phyloP scores from a whole-genome alignment of 495 filamentous ascomycete species.

The Aspergillus baeticus region DNA sequence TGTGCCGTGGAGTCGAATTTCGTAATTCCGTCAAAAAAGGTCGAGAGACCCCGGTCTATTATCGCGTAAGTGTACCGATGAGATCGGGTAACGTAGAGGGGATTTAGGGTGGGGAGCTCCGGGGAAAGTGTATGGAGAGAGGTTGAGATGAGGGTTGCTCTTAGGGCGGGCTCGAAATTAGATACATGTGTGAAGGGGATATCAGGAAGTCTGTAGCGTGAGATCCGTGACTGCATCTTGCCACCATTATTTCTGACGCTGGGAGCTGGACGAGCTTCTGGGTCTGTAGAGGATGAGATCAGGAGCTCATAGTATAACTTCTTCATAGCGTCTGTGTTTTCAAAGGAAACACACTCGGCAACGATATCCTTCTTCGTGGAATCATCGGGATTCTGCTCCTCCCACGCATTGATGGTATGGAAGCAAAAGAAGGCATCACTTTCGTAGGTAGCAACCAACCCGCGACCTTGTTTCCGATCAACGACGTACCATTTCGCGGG shows the following conservation, averaged over 20 bases:
- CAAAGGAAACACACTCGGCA: slow-evolving; percentile 56
- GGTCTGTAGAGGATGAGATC: slow-evolving; percentile 36
- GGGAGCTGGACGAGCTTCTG: slow-evolving; percentile 19
- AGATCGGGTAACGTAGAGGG: slow-evolving; percentile 45
- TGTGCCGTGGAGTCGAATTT: slow-evolving; percentile 64
- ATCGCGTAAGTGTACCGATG: slow-evolving; percentile 67
- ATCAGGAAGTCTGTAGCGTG: slow-evolving; percentile 49
- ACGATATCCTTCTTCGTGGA: slow-evolving; percentile 48
- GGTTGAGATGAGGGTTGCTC: slow-evolving; percentile 36
- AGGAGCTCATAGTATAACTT: slow-evolving; percentile 59
- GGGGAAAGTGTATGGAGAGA: slow-evolving; percentile 30
- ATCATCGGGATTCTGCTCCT: slow-evolving; percentile 44
- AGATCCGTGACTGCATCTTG: slow-evolving; percentile 34
- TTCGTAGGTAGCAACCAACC: slow-evolving; percentile 59
- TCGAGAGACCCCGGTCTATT: slow-evolving; percentile 54
- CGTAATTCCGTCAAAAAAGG: slow-evolving; percentile 63
- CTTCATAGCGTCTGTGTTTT: slow-evolving; percentile 51
- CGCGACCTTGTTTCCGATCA: slow-evolving; percentile 52
- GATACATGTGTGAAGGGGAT: slow-evolving; percentile 23
- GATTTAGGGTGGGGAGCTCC: slow-evolving; percentile 72
- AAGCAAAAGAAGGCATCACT: slow-evolving; percentile 69
- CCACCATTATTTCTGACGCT: slow-evolving; percentile 22
- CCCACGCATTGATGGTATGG: slow-evolving; percentile 73
- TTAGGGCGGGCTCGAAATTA: neutral
- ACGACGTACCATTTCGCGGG: slow-evolving; percentile 67